Conservation (phyloP, 805 yeast genomes). For the Millerago galiae region DNA sequence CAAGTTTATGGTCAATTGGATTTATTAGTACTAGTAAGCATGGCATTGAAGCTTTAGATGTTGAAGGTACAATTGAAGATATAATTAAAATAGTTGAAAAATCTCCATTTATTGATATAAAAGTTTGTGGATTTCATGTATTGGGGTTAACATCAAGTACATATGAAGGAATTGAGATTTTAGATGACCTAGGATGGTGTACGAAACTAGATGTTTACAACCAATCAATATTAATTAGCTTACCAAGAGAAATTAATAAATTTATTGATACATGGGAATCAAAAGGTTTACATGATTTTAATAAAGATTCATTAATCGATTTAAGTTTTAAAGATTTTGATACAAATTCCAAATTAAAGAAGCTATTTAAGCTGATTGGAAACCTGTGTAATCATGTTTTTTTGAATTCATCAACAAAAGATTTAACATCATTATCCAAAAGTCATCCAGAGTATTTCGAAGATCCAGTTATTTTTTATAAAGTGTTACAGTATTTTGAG, state of each 20-base stretch:
- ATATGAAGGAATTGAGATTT: constrained; percentile 72
- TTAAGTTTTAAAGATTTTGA: constrained; percentile 10
- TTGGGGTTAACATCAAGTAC: constrained; percentile 72
- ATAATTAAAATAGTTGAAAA: constrained; percentile 44
- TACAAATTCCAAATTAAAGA: constrained; percentile 25
- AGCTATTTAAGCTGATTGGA: constrained; percentile 35
- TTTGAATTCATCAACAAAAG: constrained; percentile 49
- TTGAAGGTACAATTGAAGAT: constrained; percentile 43
- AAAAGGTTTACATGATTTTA: constrained; percentile 1
- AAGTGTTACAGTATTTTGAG: constrained; percentile 45
- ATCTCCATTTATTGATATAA: constrained; percentile 50
- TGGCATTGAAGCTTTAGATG: constrained; percentile 60
- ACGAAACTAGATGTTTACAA: constrained; percentile 39
- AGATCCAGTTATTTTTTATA: constrained; percentile 47
- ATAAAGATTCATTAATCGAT: constrained; percentile 10
- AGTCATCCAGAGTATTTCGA: constrained; percentile 48
- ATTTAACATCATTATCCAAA: constrained; percentile 47
- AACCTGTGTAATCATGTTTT: constrained; percentile 50
- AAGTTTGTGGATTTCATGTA: constrained; percentile 72
- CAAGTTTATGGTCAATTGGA: constrained; percentile 84
- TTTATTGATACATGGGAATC: constrained; percentile 21
- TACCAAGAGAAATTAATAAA: constrained; percentile 31
- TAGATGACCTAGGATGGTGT: constrained; percentile 78
- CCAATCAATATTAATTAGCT: constrained; percentile 35
- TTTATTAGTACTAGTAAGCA: constrained; percentile 65